phyloP scores from a whole-genome alignment of 352 stramenopile genomes.

The Blastocystis sp. region DNA sequence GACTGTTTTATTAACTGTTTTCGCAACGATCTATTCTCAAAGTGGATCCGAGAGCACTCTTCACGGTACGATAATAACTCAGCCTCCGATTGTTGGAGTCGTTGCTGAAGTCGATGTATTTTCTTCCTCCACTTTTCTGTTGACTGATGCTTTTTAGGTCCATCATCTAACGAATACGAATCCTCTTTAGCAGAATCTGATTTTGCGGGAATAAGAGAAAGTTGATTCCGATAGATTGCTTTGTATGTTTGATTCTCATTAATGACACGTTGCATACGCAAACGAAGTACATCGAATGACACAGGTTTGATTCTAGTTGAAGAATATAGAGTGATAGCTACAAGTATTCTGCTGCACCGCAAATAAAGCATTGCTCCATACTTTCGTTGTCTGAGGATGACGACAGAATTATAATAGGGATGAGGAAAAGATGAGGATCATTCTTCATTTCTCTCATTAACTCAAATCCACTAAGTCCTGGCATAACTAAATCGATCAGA shows the following conservation, averaged over 20 bases:
- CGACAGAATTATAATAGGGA: constrained; percentile 24
- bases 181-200: neutral
- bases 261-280: neutral
- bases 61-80: neutral
- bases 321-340: neutral
- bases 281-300: constrained; percentile 1
- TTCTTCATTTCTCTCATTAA: constrained; percentile 17
- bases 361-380: neutral
- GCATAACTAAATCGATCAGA: neutral
- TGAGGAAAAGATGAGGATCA: constrained; percentile 32
- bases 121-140: neutral
- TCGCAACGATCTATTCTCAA: neutral
- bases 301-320: neutral
- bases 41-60: neutral
- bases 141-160: neutral
- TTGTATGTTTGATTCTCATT: constrained; percentile 21
- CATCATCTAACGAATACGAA: neutral
- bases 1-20: neutral
- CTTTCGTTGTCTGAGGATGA: neutral
- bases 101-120: neutral
- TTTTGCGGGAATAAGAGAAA: neutral
- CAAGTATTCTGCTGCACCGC: constrained; percentile 3
- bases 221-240: neutral
- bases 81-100: neutral
- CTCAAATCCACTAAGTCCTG: neutral